These are phyloP conservation scores for Fusarium sp. DNA, from an alignment of 2,329 filamentous ascomycete species.

Conservation along the genomic window DNA sequence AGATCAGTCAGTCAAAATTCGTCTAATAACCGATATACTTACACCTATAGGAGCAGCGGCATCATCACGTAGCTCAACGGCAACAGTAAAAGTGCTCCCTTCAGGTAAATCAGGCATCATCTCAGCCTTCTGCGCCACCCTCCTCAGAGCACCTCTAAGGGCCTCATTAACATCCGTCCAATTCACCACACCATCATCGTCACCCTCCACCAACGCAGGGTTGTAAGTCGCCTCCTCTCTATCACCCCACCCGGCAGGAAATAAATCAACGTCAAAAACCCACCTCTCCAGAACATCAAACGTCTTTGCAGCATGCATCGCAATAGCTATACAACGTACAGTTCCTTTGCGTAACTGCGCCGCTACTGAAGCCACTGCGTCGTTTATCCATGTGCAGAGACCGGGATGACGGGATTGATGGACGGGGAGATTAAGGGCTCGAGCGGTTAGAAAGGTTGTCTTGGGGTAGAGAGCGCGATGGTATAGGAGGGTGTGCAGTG, in stretches of 20 bases:
- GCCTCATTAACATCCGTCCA: slow-evolving; percentile 77
- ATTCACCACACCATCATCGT: slow-evolving; percentile 52
- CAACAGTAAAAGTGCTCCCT: slow-evolving; percentile 80
- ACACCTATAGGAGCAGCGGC: slow-evolving; percentile 69
- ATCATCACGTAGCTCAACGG: slow-evolving; percentile 76
- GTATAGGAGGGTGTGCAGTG: slow-evolving; percentile 88
- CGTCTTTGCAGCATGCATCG: slow-evolving; percentile 56
- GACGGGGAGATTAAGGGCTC: slow-evolving; percentile 86
- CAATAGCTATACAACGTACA: slow-evolving; percentile 61
- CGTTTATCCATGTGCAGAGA: slow-evolving; percentile 86
- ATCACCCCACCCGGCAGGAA: slow-evolving; percentile 55
- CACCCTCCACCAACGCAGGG: slow-evolving; percentile 39
- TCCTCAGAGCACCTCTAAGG: slow-evolving; percentile 73
- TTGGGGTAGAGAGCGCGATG: slow-evolving; percentile 83
- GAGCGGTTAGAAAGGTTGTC: slow-evolving; percentile 80
- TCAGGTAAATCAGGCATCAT: slow-evolving; percentile 68
- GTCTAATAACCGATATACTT: slow-evolving; percentile 46
- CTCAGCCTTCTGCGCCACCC: slow-evolving; percentile 70
- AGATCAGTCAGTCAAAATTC: slow-evolving; percentile 2
- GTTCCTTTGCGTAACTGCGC: slow-evolving; percentile 72
- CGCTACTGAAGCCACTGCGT: slow-evolving; percentile 79
- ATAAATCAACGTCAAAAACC: slow-evolving; percentile 67
- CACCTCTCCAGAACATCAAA: slow-evolving; percentile 68
- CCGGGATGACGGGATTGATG: slow-evolving; percentile 87
- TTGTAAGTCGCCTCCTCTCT: slow-evolving; percentile 40